Evolutionary conservation across 2,329 filamentous ascomycete species (phyloP), one percentile per base, ranked within the genome.

Genomic region (Phoma herbarum): DNA sequence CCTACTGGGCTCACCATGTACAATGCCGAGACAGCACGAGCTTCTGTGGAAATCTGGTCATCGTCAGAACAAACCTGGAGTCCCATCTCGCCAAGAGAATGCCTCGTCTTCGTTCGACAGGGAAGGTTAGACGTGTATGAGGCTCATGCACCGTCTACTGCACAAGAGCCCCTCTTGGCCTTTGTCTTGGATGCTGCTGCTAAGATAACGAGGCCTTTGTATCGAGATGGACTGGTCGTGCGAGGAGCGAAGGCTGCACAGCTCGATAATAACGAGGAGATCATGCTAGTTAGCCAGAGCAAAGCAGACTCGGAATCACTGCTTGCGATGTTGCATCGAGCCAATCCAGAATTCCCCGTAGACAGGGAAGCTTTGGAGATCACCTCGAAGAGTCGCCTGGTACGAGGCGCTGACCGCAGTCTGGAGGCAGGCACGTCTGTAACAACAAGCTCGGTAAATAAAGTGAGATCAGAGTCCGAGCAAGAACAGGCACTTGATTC

Each of bases 31-130:
- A 64, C 60, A n/a, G 42, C 62, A 4, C 63, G 55, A 25, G 68
- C 64, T 3, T 47, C 39, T 10, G 62, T 75, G 9, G 52, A 63
- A 31, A 50, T 57, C 3, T 71, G 64, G 63, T 67, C 64, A 12
- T 39, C 60, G 4, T 42, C 55, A 2, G 46, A 47, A 12, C 39
- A 58, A 1, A 22, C 46, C 3, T 68, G 65, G 66, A 56, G 61
- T 18, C 46, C 50, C 1, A 46, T 69, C 1, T 55, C 59, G 25
- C 52, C 60, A 25, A 25, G 60, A 22, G 63, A 67, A 43, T 67
- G 63, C 31, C 54, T 51, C 6, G 48, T 74, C 26, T 54, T 63
- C 7, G 49, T 72, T 7, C 56, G 52, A 29, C 39, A 52, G 10
- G 65, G 66, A 3, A 65, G 42, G 23, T 28, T 70, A 6, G 59